These are phyloP conservation scores for Aureobasidium sp. DNA, from an alignment of 2,329 filamentous ascomycete species.

Conservation along the genomic window DNA sequence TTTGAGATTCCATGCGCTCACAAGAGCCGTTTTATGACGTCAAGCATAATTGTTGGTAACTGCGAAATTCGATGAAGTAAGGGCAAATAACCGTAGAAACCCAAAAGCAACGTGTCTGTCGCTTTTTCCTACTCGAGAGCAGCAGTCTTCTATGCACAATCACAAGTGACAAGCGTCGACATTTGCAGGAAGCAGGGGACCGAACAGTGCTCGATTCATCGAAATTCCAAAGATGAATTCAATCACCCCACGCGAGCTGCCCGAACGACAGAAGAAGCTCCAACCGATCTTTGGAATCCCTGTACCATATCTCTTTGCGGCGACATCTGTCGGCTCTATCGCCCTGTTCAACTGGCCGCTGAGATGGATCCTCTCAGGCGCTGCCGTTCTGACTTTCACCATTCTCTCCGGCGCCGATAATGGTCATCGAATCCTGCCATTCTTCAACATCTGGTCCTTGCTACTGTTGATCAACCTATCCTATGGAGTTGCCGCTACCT, in stretches of 20 bases:
- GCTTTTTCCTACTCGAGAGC: background rate
- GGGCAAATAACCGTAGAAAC: background rate
- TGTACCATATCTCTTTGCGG: slow-evolving; percentile 18
- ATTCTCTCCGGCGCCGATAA: slow-evolving; percentile 30
- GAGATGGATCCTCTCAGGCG: slow-evolving; percentile 38
- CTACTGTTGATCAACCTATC: slow-evolving; percentile 41
- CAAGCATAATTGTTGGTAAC: background rate
- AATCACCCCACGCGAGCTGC: slow-evolving; percentile 6
- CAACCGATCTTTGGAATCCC: slow-evolving; percentile 12
- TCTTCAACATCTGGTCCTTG: slow-evolving; percentile 42
- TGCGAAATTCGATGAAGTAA: slow-evolving; percentile 2
- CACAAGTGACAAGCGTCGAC: background rate
- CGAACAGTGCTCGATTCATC: background rate
- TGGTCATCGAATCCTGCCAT: slow-evolving; percentile 36
- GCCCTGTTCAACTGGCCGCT: slow-evolving; percentile 26
- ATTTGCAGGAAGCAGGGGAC: background rate
- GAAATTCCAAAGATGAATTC: background rate
- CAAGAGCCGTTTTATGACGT: background rate
- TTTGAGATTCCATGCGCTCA: background rate
- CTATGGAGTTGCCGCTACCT: slow-evolving; percentile 44
- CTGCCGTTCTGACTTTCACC: slow-evolving; percentile 32
- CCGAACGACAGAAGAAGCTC: slow-evolving; percentile 9
- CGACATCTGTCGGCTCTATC: slow-evolving; percentile 13
- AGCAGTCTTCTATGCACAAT: background rate
- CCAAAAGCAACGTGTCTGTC: background rate